phyloP scores from a whole-genome alignment of 23 red algal genomes.

The Gracilariopsis chorda region DNA sequence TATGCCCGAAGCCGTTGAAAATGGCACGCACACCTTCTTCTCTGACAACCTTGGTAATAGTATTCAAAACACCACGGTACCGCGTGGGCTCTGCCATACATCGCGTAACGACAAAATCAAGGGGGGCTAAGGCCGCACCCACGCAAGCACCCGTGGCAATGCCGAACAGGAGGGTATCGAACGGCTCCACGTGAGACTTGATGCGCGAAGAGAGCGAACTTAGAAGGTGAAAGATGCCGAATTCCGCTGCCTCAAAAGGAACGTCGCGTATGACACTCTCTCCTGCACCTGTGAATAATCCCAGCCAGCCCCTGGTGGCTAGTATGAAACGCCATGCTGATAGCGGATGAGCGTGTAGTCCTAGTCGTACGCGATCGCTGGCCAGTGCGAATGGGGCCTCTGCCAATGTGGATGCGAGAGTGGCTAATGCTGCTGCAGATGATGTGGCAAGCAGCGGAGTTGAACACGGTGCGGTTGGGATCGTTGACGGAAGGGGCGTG shows the following conservation, averaged over 20 bases:
- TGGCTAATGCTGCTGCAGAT: background rate
- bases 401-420: background rate
- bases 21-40: background rate
- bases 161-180: background rate
- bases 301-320: background rate
- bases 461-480: background rate
- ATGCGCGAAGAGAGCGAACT: no score
- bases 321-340: background rate
- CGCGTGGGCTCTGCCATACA: background rate
- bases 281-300: background rate
- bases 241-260: background rate
- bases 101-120: conserved; percentile 6
- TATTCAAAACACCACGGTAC: background rate
- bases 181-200: no score
- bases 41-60: background rate
- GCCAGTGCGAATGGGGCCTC: background rate
- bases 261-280: background rate
- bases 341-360: background rate
- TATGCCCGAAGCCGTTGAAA: background rate
- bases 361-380: conserved; percentile 1
- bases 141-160: background rate
- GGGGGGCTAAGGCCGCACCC: background rate
- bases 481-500: no score
- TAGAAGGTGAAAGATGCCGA: background rate
- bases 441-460: background rate